These are phyloP conservation scores for Colletotrichum melonis DNA, from an alignment of 2,329 filamentous ascomycete genomes.

Conservation along the genomic window DNA sequence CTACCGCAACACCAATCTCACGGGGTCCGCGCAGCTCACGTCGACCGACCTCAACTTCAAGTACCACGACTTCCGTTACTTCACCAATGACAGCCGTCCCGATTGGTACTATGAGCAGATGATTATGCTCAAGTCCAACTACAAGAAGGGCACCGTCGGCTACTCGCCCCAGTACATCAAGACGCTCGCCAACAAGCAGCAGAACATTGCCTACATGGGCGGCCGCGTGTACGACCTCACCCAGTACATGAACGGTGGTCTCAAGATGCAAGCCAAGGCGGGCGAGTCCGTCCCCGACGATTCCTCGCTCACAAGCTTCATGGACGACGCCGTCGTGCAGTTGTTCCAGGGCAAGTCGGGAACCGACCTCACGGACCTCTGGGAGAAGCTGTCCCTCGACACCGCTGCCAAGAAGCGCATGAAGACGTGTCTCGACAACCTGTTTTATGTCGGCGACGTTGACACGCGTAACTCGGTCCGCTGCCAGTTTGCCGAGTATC, in stretches of 20 bases:
- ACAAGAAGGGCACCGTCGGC: slow-evolving; percentile 87
- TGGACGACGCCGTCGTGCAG: slow-evolving; percentile 78
- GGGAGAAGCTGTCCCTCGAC: slow-evolving; percentile 76
- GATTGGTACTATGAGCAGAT: slow-evolving; percentile 97
- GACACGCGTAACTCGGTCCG: slow-evolving; percentile 89
- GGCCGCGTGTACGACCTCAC: slow-evolving; percentile 90
- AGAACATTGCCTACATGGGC: slow-evolving; percentile 82
- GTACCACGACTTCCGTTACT: slow-evolving; percentile 94
- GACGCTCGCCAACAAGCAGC: slow-evolving; percentile 71
- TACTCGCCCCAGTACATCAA: slow-evolving; percentile 83
- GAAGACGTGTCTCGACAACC: slow-evolving; percentile 87
- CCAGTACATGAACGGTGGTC: slow-evolving; percentile 81
- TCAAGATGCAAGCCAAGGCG: slow-evolving; percentile 67
- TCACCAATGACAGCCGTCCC: slow-evolving; percentile 81
- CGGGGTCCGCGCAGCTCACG: slow-evolving; percentile 72
- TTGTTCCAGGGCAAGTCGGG: slow-evolving; percentile 84
- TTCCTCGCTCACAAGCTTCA: slow-evolving; percentile 76
- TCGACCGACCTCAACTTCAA: slow-evolving; percentile 76
- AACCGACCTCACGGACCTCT: slow-evolving; percentile 84
- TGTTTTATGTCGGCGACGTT: slow-evolving; percentile 93
- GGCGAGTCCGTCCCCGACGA: slow-evolving; percentile 60
- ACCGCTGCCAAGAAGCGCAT: slow-evolving; percentile 71
- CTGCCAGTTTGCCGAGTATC: slow-evolving; percentile 90
- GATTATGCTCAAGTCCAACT: slow-evolving; percentile 79
- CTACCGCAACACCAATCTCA: slow-evolving; percentile 82